Percentiles rank a stretch among this genome's conserved stretches.
phyloP scores from a whole-genome alignment of 371 early-diverging fungal species.

The Entomophthora muscae region DNA sequence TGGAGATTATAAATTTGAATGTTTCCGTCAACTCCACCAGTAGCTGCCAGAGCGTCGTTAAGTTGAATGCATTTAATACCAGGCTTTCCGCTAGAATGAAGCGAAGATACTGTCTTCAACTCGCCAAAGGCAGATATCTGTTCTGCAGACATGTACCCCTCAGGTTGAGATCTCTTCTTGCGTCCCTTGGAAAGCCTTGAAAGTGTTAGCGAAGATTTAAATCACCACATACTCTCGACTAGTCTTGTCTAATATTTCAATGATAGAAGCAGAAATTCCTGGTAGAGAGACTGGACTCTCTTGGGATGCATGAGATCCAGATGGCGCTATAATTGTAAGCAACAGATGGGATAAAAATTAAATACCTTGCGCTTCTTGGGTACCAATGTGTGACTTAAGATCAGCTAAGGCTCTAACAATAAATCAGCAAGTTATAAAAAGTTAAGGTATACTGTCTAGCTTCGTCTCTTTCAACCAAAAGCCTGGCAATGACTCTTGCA shows the following conservation, averaged over 20 bases:
- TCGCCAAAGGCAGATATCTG: constrained; percentile 37
- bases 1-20: constrained; percentile 42
- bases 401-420: constrained; percentile 10
- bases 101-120: constrained; percentile 30
- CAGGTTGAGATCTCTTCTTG: constrained; percentile 70
- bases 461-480: constrained; percentile 76
- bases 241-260: constrained; percentile 10
- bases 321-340: constrained; percentile 9
- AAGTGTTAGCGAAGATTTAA: neutral
- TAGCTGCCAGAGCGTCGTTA: constrained; percentile 41
- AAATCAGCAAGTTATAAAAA: constrained; percentile 7
- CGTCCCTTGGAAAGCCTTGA: constrained; percentile 41
- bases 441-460: constrained; percentile 46
- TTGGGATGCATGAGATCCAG: constrained; percentile 3
- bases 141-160: constrained; percentile 46
- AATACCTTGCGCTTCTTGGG: neutral
- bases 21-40: constrained; percentile 67
- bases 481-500: constrained; percentile 80
- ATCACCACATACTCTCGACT: constrained; percentile 8
- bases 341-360: neutral
- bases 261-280: constrained; percentile 4
- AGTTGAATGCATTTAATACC: constrained; percentile 51
- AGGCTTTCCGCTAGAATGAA: constrained; percentile 58
- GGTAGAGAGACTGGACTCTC: constrained; percentile 13
- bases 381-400: constrained; percentile 10